Conservation (phyloP, 1,139 yeast species). For the Eremothecium gossypii region DNA sequence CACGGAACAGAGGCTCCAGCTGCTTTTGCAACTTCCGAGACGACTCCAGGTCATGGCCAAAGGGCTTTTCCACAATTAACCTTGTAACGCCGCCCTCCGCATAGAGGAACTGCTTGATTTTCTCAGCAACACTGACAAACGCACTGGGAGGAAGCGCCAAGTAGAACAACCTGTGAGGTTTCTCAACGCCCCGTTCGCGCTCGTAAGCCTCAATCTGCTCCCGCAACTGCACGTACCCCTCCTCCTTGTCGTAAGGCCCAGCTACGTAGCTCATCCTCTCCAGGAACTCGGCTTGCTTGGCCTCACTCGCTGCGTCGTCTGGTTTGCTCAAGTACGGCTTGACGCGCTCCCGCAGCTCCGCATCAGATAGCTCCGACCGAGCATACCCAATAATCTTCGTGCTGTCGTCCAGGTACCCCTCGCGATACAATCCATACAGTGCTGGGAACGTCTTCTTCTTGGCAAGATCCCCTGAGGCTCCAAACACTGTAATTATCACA, state of each 20-base stretch:
- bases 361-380: conserved; percentile 60
- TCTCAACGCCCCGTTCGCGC: conserved; percentile 33
- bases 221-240: conserved; percentile 56
- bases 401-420: conserved; percentile 64
- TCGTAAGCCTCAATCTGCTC: conserved; percentile 53
- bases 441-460: conserved; percentile 92
- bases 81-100: conserved; percentile 63
- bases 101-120: conserved; percentile 62
- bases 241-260: conserved; percentile 74
- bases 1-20: conserved; percentile 78
- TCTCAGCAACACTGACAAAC: conserved; percentile 67
- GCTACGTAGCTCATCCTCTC: conserved; percentile 54
- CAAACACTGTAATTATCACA: conserved; percentile 75
- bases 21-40: conserved; percentile 68
- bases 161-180: conserved; percentile 73
- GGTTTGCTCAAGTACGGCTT: conserved; percentile 55
- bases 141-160: conserved; percentile 93
- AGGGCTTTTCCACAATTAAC: conserved; percentile 92
- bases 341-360: conserved; percentile 60
- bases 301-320: conserved; percentile 37
- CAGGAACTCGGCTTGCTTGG: conserved; percentile 55
- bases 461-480: conserved; percentile 96
- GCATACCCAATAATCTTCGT: conserved; percentile 87
- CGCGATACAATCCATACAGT: conserved; percentile 61
- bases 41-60: conserved; percentile 81